phyloP scores from a whole-genome alignment of 78 protist species.

The Goniomonas avonlea region DNA sequence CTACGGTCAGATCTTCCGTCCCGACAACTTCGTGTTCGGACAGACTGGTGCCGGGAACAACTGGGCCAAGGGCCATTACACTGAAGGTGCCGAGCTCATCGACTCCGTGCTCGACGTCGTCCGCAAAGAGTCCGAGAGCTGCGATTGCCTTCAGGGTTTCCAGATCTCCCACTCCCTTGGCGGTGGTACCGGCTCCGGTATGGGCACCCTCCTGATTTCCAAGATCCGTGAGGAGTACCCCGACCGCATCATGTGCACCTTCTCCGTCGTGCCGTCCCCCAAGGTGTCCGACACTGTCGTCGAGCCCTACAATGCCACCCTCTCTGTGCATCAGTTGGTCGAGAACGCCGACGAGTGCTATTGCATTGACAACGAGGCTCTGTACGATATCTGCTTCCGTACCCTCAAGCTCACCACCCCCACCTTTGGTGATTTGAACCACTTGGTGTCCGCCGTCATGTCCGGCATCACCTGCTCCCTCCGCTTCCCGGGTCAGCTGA shows the following conservation, averaged over 20 bases:
- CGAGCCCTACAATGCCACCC: slow-evolving; percentile 97
- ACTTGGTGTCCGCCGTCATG: slow-evolving; percentile 88
- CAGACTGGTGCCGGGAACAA: slow-evolving; percentile 88
- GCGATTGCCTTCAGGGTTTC: slow-evolving; percentile 98
- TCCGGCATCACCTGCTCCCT: slow-evolving; percentile 91
- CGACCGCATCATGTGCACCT: slow-evolving; percentile 90
- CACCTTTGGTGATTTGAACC: slow-evolving; percentile 92
- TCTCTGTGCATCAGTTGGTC: slow-evolving; percentile 92
- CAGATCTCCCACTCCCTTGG: slow-evolving; percentile 97
- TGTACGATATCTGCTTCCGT: slow-evolving; percentile 90
- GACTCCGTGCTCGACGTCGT: slow-evolving; percentile 92
- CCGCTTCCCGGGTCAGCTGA: slow-evolving; percentile 98
- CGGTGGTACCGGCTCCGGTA: slow-evolving; percentile 99
- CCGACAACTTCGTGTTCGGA: slow-evolving; percentile 88
- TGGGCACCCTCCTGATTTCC: slow-evolving; percentile 62
- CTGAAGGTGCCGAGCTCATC: slow-evolving; percentile 91
- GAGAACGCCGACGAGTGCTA: slow-evolving; percentile 91
- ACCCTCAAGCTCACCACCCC: slow-evolving; percentile 86
- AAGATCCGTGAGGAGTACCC: slow-evolving; percentile 88
- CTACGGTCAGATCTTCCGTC: slow-evolving; percentile 86
- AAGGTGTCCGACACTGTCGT: slow-evolving; percentile 94
- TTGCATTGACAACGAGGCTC: slow-evolving; percentile 95
- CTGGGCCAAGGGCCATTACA: slow-evolving; percentile 98
- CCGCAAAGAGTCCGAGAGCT: slow-evolving; percentile 92
- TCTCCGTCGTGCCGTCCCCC: slow-evolving; percentile 95